Evolutionary conservation across 2,329 filamentous ascomycete genomes (phyloP).

Genomic region (Huntiella moniliformis): DNA sequence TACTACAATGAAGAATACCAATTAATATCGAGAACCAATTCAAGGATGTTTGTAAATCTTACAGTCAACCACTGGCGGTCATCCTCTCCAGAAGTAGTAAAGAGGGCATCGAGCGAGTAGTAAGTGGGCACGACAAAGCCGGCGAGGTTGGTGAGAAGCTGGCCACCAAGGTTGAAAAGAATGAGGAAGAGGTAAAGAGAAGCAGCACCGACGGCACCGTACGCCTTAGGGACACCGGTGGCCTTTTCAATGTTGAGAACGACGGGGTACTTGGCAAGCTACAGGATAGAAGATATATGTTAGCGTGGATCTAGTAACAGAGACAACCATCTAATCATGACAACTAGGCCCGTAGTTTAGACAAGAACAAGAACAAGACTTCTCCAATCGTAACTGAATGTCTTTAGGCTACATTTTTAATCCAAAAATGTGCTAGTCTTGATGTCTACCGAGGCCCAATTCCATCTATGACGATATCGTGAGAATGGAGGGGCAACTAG

Average conservation of each 20-base stretch:
- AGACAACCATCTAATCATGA: not conserved
- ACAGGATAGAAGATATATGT: constrained; percentile 12
- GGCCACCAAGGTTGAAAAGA: constrained; percentile 79
- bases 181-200: constrained; percentile 80
- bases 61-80: constrained; percentile 69
- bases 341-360: too few species aligned
- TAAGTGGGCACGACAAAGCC: constrained; percentile 70
- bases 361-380: too few species aligned
- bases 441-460: not conserved
- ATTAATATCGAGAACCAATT: not conserved
- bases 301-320: not conserved
- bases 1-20: constrained; percentile 32
- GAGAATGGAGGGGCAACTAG: constrained; percentile 1
- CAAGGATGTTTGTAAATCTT: constrained; percentile 18
- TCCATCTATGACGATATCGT: not conserved
- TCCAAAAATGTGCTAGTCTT: too few species aligned
- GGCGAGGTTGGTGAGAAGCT: constrained; percentile 72
- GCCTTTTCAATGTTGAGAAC: constrained; percentile 77
- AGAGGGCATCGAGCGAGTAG: constrained; percentile 65
- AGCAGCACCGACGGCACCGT: constrained; percentile 56
- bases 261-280: constrained; percentile 73
- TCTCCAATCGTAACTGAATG: too few species aligned
- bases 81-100: constrained; percentile 50
- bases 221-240: constrained; percentile 67
- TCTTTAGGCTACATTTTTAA: too few species aligned